phyloP scores from a whole-genome alignment of 2,329 filamentous ascomycete species.

The Aureobasidium sp. region DNA sequence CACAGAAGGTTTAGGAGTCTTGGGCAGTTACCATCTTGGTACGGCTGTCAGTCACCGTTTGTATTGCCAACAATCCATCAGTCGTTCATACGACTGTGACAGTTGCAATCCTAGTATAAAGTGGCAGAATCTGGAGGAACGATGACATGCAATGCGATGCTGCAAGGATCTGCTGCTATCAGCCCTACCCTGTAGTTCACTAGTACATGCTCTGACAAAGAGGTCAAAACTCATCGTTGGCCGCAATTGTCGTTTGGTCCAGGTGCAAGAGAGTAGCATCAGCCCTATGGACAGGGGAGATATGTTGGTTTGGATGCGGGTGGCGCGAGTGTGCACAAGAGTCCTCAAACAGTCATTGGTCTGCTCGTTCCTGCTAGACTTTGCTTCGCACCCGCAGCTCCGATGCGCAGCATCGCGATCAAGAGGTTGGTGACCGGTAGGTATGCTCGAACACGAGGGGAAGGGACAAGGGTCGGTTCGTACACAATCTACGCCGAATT shows the following conservation, averaged over 20 bases:
- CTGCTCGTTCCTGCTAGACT: slow-evolving; percentile 1
- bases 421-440: neutral
- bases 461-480: neutral
- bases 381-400: neutral
- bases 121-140: neutral
- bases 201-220: slow-evolving; percentile 5
- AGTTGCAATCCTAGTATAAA: neutral
- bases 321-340: neutral
- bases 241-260: neutral
- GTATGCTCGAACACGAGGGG: slow-evolving; percentile 1
- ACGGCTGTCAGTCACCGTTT: neutral
- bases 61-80: neutral
- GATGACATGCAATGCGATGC: neutral
- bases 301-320: neutral
- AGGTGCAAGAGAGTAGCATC: neutral
- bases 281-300: slow-evolving; percentile 10
- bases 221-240: slow-evolving; percentile 1
- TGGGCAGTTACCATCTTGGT: neutral
- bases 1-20: neutral
- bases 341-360: neutral
- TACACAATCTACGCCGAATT: neutral
- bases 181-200: slow-evolving; percentile 3
- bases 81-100: neutral
- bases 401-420: slow-evolving; percentile 4
- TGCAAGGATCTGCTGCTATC: slow-evolving; percentile 5